Evolutionary conservation across 164 flowering plant species (phyloP).

Genomic region (Vitis rupestris): DNA sequence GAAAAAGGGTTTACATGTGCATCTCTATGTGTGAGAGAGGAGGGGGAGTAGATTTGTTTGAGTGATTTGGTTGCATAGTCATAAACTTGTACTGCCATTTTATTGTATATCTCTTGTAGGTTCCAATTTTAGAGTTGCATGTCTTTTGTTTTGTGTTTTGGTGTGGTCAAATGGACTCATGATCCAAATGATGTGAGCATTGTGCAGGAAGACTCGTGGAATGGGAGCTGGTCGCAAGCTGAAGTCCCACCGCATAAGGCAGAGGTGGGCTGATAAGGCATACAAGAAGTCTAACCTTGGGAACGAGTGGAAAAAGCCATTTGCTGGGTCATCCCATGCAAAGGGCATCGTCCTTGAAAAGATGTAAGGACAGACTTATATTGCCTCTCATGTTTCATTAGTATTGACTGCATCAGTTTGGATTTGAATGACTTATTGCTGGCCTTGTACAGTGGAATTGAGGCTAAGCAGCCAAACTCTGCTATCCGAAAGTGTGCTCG

Average conservation of each 20-base stretch:
- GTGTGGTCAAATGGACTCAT: too few relatives aligned
- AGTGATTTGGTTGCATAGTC: too few relatives aligned
- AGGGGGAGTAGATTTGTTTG: too few relatives aligned
- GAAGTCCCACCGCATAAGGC: conserved; percentile 48
- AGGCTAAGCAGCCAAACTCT: conserved; percentile 74
- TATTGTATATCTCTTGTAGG: too few relatives aligned
- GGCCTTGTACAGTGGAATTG: conserved; percentile 47
- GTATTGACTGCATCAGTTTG: not conserved
- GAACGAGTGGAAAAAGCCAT: conserved; percentile 69
- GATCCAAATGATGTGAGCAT: not conserved
- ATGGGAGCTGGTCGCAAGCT: conserved; percentile 73
- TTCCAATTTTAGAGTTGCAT: too few relatives aligned
- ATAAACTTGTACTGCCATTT: too few relatives aligned
- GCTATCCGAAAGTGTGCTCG: conserved; percentile 66
- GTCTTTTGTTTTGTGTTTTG: not conserved
- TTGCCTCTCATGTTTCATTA: not conserved
- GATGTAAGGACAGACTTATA: conserved; percentile 33
- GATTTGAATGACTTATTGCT: not conserved
- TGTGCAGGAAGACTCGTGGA: conserved; percentile 58
- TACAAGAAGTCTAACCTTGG: conserved; percentile 67
- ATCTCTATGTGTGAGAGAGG: too few relatives aligned
- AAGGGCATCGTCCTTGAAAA: conserved; percentile 67
- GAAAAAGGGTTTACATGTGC: too few relatives aligned
- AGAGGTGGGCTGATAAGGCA: conserved; percentile 63
- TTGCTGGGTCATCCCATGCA: conserved; percentile 71